Base-by-base conservation (phyloP, 2,329 filamentous ascomycete genomes). In the Colletotrichum truncatum region DNA sequence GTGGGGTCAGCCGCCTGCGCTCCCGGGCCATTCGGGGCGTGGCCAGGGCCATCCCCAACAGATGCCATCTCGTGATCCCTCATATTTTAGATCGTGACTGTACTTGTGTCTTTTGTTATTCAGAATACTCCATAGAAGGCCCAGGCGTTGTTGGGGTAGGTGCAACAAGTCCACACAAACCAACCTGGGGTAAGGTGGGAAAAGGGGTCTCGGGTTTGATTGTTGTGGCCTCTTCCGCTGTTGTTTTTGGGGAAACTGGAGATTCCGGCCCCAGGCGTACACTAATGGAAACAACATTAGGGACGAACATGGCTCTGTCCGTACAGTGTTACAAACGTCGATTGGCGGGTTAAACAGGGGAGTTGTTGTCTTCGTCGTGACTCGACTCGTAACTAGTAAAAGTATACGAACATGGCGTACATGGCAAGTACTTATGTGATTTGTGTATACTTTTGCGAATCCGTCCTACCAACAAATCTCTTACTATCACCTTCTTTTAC, bases 21-120 rank as follows among this genome's bases (percentile, higher is more conserved):
- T 66, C 52, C 63, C 64, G 64, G 60, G 53, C 63, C 58, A 66
- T 39, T 66, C 51, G 63, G 58, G 36, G 46, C n/a, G 36, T n/a
- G 32, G 34, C 39, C 60, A 66, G 62, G 62, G 56, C 62, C 57
- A 62, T 55, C 62, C 62, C 57, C 62, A 62, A 55, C 48, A 36
- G 54, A 16, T 43, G 57, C 49, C 62, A 52, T 62, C 62, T 62
- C 62, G 57, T 65, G 62, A 65, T 65, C 49, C 60, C 34, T 55
- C 48, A 18, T 54, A 43, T 45, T 54, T 32, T 11, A 12, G 16
- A 45, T 16, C 46, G 52, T 18, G 45, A 30, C 38, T 32, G 38
- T 48, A 28, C 48, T 54, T 34, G 57, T 41, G 23, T 18, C 12
- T 45, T n/a, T 23, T 28, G 5, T 32, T 39, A 18, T 11, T 43